These are phyloP conservation scores for Musa balbisiana DNA, from an alignment of 202 grass and related monocot species.

Conservation along the genomic window DNA sequence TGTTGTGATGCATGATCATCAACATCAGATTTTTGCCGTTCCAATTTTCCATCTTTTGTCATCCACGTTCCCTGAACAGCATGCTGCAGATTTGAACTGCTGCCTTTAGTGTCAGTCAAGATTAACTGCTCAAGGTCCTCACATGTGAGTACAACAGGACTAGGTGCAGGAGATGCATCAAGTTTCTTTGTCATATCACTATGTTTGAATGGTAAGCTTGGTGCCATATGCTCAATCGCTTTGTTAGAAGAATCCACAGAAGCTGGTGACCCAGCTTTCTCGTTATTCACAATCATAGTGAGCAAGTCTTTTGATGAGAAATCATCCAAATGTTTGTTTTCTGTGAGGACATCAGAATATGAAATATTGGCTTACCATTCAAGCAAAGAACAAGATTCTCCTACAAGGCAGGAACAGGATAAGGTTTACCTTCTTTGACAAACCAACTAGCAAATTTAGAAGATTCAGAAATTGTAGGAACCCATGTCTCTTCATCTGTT, in stretches of 20 bases:
- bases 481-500: constrained; percentile 33
- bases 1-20: constrained; percentile 67
- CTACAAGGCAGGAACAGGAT: background rate
- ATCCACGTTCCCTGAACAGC: constrained; percentile 25
- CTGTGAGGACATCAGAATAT: constrained; percentile 29
- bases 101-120: constrained; percentile 45
- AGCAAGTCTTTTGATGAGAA: constrained; percentile 55
- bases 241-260: constrained; percentile 29
- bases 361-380: constrained; percentile 12
- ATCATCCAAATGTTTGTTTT: constrained; percentile 43
- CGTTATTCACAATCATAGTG: constrained; percentile 67
- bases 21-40: constrained; percentile 34
- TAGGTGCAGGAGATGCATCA: constrained; percentile 25
- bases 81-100: constrained; percentile 29
- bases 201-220: constrained; percentile 28
- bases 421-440: constrained; percentile 54
- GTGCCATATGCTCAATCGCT: constrained; percentile 33
- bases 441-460: constrained; percentile 94
- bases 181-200: constrained; percentile 31
- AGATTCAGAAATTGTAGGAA: constrained; percentile 53
- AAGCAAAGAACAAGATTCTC: constrained; percentile 15
- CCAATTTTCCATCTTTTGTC: constrained; percentile 24
- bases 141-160: constrained; percentile 72
- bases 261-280: constrained; percentile 32
- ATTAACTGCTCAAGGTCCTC: constrained; percentile 95